These are phyloP conservation scores for Lachnellula suecica DNA, from an alignment of 2,329 filamentous ascomycete genomes.

Conservation along the genomic window DNA sequence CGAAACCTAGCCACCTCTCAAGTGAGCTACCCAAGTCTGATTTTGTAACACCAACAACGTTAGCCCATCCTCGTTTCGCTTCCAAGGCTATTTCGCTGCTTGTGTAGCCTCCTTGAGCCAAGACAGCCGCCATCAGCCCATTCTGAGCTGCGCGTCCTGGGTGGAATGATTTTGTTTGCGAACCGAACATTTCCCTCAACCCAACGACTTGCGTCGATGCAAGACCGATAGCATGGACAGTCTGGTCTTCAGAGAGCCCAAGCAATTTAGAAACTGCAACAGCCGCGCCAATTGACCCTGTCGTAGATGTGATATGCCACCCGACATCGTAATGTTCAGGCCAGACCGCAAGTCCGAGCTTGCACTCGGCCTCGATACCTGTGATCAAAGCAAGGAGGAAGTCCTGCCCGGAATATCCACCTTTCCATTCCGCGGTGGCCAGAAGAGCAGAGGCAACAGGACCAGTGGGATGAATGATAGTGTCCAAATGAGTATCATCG, in stretches of 20 bases:
- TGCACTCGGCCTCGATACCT: conserved; percentile 52
- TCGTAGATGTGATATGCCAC: conserved; percentile 53
- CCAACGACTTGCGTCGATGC: conserved; percentile 53
- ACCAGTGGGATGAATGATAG: conserved; percentile 54
- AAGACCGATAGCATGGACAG: conserved; percentile 50
- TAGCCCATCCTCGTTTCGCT: conserved; percentile 52
- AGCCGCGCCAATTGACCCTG: conserved; percentile 51
- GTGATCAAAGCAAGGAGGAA: conserved; percentile 51
- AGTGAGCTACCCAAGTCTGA: conserved; percentile 39
- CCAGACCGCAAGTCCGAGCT: conserved; percentile 50
- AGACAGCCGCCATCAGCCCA: conserved; percentile 45
- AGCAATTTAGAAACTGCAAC: conserved; percentile 50
- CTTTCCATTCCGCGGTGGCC: conserved; percentile 43
- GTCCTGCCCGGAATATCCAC: conserved; percentile 41
- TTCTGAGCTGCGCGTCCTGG: conserved; percentile 51
- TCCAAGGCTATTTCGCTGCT: conserved; percentile 47
- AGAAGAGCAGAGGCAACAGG: conserved; percentile 50
- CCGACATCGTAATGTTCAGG: conserved; percentile 54
- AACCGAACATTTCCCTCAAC: conserved; percentile 54
- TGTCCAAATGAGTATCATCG: conserved; percentile 55
- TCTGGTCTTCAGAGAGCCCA: conserved; percentile 37
- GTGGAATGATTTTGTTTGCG: conserved; percentile 56
- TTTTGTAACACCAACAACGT: conserved; percentile 46
- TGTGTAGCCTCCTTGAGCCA: conserved; percentile 49
- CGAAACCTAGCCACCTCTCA: conserved; percentile 30